A percentile compares a stretch with the other conserved stretches of the same genome.
These are phyloP conservation scores for Sporobolomyces pararoseus DNA, from an alignment of 768 basidiomycete genomes.

Conservation along the genomic window DNA sequence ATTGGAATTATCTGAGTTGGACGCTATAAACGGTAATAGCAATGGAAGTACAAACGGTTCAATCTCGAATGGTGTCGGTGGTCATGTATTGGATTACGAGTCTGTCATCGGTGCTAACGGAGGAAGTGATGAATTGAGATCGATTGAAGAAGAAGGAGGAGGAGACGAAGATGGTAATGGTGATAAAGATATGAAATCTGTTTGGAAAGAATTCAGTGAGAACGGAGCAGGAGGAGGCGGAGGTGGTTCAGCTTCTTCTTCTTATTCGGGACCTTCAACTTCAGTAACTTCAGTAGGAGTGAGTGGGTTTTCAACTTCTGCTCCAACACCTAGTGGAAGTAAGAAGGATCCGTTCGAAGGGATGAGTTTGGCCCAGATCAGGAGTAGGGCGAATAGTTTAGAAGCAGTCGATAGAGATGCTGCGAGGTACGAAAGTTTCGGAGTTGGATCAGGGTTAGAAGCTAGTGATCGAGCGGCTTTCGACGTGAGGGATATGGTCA, in stretches of 20 bases:
- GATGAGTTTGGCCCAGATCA: slow-evolving; percentile 33
- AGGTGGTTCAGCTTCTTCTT: neutral
- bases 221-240: neutral
- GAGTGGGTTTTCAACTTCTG: no score
- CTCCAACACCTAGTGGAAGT: neutral
- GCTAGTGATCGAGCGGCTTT: slow-evolving; percentile 4
- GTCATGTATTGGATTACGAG: slow-evolving; percentile 1
- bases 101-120: neutral
- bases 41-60: neutral
- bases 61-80: no score
- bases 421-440: slow-evolving; percentile 5
- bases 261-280: neutral
- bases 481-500: slow-evolving; percentile 8
- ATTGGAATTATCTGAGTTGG: neutral
- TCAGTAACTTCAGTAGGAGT: no score
- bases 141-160: neutral
- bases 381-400: slow-evolving; percentile 34
- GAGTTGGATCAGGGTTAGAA: neutral
- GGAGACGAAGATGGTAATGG: slow-evolving; percentile 9
- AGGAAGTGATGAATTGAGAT: neutral
- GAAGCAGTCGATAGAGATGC: slow-evolving; percentile 36
- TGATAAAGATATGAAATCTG: neutral
- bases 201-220: slow-evolving; percentile 3
- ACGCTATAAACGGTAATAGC: neutral
- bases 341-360: slow-evolving; percentile 39